Percentiles rank a stretch among this genome's conserved stretches.
Evolutionary conservation across 148 eudicot genomes (phyloP).

Genomic region (Salicornia ramosissima): DNA sequence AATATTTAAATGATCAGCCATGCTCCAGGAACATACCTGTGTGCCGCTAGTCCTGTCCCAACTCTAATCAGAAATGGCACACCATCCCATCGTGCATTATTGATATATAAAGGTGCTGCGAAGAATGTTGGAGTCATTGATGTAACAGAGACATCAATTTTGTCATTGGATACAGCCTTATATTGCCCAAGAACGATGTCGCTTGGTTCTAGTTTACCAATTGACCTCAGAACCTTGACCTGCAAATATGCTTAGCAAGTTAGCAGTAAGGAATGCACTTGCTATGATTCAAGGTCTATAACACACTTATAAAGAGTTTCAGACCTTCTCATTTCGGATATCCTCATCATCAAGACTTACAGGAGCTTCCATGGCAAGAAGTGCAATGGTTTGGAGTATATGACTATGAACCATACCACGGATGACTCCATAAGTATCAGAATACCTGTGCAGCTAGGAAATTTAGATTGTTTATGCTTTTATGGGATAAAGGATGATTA

Average conservation of each 20-base stretch:
- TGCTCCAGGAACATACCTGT: constrained; percentile 23
- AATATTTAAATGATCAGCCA: background rate
- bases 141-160: constrained; percentile 18
- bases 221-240: constrained; percentile 45
- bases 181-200: constrained; percentile 34
- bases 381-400: constrained; percentile 32
- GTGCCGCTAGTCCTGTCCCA: constrained; percentile 25
- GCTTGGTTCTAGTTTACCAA: constrained; percentile 24
- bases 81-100: constrained; percentile 42
- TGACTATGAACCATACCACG: constrained; percentile 35
- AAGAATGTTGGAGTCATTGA: constrained; percentile 33
- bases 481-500: background rate
- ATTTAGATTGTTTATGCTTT: background rate
- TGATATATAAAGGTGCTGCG: constrained; percentile 34
- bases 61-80: constrained; percentile 38
- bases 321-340: constrained; percentile 43
- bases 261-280: background rate
- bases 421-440: constrained; percentile 36
- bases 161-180: constrained; percentile 28
- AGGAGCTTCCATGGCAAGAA: constrained; percentile 45
- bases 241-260: constrained; percentile 15
- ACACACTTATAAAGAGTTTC: background rate
- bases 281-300: background rate
- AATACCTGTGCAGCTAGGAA: constrained; percentile 19
- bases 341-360: constrained; percentile 40